These are phyloP conservation scores for Hanseniaspora opuntiae DNA, from an alignment of 805 yeast species.

Conservation along the genomic window DNA sequence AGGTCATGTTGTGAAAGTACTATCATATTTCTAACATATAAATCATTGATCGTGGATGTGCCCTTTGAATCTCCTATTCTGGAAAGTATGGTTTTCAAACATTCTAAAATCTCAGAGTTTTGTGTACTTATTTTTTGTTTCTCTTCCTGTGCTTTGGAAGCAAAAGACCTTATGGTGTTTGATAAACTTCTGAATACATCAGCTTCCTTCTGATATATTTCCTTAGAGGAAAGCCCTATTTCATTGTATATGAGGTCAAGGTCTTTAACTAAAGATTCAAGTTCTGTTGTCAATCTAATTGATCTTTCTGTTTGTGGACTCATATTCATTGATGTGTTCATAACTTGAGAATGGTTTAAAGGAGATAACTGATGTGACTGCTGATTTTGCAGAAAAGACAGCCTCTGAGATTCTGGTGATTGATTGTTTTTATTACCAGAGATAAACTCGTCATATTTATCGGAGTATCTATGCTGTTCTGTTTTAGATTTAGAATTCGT, in stretches of 20 bases:
- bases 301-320: conserved; percentile 20
- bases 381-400: conserved; percentile 8
- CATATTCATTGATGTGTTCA: conserved; percentile 13
- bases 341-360: background rate
- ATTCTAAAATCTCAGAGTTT: conserved; percentile 21
- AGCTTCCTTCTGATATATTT: conserved; percentile 36
- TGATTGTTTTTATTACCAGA: background rate
- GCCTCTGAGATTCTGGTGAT: conserved; percentile 8
- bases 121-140: conserved; percentile 23
- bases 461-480: background rate
- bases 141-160: conserved; percentile 28
- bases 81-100: conserved; percentile 24
- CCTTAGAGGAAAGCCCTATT: conserved; percentile 43
- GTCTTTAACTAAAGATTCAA: conserved; percentile 27
- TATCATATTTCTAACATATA: conserved; percentile 29
- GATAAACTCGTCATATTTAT: background rate
- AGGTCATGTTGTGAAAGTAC: conserved; percentile 13
- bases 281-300: conserved; percentile 22
- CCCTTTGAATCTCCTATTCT: conserved; percentile 29
- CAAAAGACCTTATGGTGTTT: conserved; percentile 34
- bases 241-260: conserved; percentile 36
- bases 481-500: background rate
- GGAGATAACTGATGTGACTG: conserved; percentile 6
- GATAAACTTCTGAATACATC: conserved; percentile 38
- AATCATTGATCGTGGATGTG: conserved; percentile 29